Base-by-base conservation (phyloP, 306 rosid species). In the Prunus davidiana region DNA sequence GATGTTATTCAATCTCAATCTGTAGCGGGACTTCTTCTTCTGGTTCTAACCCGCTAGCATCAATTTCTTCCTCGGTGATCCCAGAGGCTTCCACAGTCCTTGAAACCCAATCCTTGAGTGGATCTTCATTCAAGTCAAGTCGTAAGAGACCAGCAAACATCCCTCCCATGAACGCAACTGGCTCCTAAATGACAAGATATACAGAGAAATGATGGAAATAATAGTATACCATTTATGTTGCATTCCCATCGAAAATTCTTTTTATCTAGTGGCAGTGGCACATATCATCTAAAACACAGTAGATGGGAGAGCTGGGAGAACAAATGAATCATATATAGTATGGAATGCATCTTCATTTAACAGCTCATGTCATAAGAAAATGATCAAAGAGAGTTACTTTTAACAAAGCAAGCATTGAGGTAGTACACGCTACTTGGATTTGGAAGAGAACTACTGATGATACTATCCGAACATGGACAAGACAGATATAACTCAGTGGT, bases 101-200 rank as follows among this genome's bases (percentile, higher is more conserved):
- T 8, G 89, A 82, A 57, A 94, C 88, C 98, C 98, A 94, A 84
- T 94, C 96, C 82, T 85, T 89, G 15, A 92, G 91, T 24, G 98
- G 98, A 32, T 92, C 98, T 80, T 92, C 98, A 18, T 89, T 91
- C 88, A 94, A 84, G 83, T 92, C 97, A 34, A 92, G 93, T 76
- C 98, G 83, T 64, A 92, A 74, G 62, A 95, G 78, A 19, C 98
- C 97, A 0, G 98, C 97, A 80, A 95, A 90, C 52, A 95, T 30
- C 73, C 98, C 98, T 46, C 97, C 97, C 77, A 88, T 73, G 85
- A 95, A 92, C 13, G 98, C 96, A 65, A 95, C 92, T 24, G 98
- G 97, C 82, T 94, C 98, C 98, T 91, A 79, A 73, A 71, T 25
- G 28, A 82, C 50, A 28, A 32, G 72, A 49, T 55, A 74, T 55